These are phyloP conservation scores for Chaetomium sp. DNA, from an alignment of 2,329 filamentous ascomycete species.

Conservation along the genomic window DNA sequence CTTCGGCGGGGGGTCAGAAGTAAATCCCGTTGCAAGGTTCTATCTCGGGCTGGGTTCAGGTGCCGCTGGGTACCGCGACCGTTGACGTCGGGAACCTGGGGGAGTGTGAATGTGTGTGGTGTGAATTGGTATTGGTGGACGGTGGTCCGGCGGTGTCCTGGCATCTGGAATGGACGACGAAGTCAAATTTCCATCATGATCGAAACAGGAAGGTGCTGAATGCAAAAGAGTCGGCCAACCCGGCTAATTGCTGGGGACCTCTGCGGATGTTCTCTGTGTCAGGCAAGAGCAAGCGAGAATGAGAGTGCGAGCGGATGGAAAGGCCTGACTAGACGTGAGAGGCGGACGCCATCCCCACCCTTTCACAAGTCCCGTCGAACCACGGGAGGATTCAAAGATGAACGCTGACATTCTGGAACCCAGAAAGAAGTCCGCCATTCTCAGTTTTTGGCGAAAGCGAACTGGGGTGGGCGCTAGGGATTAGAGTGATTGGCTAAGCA, in stretches of 20 bases:
- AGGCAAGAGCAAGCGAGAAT: constrained; percentile 11
- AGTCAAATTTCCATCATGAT: too few species aligned
- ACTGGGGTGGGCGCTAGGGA: constrained; percentile 29
- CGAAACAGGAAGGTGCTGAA: constrained; percentile 9
- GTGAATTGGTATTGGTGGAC: too few species aligned
- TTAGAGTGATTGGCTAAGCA: constrained; percentile 30
- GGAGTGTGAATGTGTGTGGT: too few species aligned
- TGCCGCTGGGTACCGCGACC: constrained; percentile 1
- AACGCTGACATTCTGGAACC: constrained; percentile 6
- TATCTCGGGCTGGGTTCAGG: too few species aligned
- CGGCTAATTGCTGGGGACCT: constrained; percentile 2
- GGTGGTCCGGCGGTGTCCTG: too few species aligned
- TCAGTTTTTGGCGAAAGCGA: not conserved
- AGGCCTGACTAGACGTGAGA: too few species aligned
- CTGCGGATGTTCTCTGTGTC: not conserved
- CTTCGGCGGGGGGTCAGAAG: too few species aligned
- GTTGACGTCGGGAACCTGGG: not conserved
- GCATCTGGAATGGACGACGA: too few species aligned
- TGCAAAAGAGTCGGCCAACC: not conserved
- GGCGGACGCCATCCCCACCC: too few species aligned
- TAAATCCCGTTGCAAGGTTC: too few species aligned
- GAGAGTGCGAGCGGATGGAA: too few species aligned
- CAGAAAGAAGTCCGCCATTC: not conserved
- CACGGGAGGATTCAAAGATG: not conserved
- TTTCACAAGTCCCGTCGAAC: too few species aligned